Evolutionary conservation across 345 rosid species (phyloP).

Genomic region (Gossypium longicalyx): DNA sequence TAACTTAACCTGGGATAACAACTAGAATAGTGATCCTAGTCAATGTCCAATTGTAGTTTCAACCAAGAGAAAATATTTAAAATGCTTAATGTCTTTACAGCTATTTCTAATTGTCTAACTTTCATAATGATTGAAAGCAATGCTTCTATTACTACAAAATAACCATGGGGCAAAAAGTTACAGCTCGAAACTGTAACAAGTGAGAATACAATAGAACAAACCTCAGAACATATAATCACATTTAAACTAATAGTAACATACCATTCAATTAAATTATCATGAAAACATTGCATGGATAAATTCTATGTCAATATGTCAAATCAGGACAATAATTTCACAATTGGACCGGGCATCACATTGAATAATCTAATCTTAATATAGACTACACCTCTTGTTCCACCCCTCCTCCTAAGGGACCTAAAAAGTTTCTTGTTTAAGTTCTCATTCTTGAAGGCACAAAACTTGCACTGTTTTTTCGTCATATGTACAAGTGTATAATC

Average conservation of each 20-base stretch:
- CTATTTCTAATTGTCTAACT: neutral
- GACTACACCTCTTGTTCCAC: constrained; percentile 1
- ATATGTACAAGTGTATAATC: neutral
- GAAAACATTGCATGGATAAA: neutral
- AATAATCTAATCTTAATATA: neutral
- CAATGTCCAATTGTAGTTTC: neutral
- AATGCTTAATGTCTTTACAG: neutral
- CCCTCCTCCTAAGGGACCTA: constrained; percentile 10
- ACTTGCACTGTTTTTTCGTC: neutral
- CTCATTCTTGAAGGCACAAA: neutral
- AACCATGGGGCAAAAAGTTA: neutral
- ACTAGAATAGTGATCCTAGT: neutral
- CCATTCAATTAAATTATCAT: neutral
- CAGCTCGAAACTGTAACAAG: neutral
- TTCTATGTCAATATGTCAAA: neutral
- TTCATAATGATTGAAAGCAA: neutral
- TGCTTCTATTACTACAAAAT: neutral
- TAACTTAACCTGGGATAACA: neutral
- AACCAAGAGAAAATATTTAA: no score
- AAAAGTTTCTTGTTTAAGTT: neutral
- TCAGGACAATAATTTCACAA: constrained; percentile 2
- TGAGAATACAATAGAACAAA: neutral
- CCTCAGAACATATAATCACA: constrained; percentile 1
- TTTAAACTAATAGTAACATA: neutral
- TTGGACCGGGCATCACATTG: neutral